Percentiles rank a stretch among this genome's conserved stretches.
phyloP scores from a whole-genome alignment of 257 asterid species.

The Petunia secreta region DNA sequence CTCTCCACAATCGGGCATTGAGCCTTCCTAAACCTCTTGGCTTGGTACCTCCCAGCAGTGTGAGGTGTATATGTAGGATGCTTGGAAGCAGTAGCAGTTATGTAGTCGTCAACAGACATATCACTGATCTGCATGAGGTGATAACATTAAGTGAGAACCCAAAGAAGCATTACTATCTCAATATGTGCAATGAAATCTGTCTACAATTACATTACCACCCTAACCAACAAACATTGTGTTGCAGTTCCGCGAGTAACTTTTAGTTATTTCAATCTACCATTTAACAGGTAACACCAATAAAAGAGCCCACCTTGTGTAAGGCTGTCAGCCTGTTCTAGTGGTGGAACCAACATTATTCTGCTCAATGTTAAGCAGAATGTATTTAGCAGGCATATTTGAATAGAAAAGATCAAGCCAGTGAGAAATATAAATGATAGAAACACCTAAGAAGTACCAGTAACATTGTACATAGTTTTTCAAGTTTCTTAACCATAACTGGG shows the following conservation, averaged over 20 bases:
- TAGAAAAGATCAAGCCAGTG: neutral
- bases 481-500: neutral
- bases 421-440: neutral
- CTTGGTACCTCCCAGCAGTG: slow-evolving; percentile 90
- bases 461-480: neutral
- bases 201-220: neutral
- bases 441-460: neutral
- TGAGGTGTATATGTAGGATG: slow-evolving; percentile 73
- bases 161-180: too few species aligned
- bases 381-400: neutral
- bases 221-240: neutral
- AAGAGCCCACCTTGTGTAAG: neutral
- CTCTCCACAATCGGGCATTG: slow-evolving; percentile 83
- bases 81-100: slow-evolving; percentile 77
- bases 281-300: neutral
- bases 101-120: slow-evolving; percentile 80
- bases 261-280: neutral
- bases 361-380: neutral
- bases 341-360: neutral
- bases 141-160: neutral
- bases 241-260: neutral
- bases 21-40: slow-evolving; percentile 77
- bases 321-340: neutral
- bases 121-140: slow-evolving; percentile 52
- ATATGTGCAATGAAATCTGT: neutral